Evolutionary conservation across 805 yeast genomes (phyloP), one percentile per base, ranked within the genome.

Genomic region (Kuraishia hungarica): DNA sequence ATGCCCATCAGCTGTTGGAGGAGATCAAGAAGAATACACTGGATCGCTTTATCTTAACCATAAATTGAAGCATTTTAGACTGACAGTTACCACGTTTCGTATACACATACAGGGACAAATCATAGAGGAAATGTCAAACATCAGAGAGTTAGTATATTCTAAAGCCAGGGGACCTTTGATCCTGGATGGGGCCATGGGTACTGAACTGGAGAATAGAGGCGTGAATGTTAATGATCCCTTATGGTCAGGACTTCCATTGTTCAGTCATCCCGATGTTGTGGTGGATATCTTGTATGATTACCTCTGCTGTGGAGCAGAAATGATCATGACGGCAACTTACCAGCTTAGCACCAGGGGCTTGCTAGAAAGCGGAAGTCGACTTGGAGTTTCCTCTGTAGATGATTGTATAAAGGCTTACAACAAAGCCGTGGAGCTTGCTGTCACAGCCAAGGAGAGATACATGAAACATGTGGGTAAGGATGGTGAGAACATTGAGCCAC

Each of bases 171-270:
- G 29, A 4, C 47, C 50, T 19, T 28, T 52, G 39, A 59, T 67
- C n/a, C 57, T 76, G 15, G 89, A 85, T 66, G 90, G 91, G 5
- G 89, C 84, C 0, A 73, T 83, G 49, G 90, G 89, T 0, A 83
- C 87, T 0, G 82, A 79, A 60, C 67, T 85, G 13, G 88, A 83
- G 61, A 68, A 71, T 49, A 64, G 76, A 48, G 78, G 81, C 11
- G 70, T 76, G 20, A 58, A 61, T 52, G 75, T 78, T 17, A 72
- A 72, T 50, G 75, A 78, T 48, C 73, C 74, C 10, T 70, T 86
- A 10, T 86, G 92, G 91, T 81, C 87, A 0, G 83, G 87, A 0
- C 61, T 73, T 39, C 82, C 82, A 1, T 69, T 84, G 20, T 55
- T 79, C 7, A 65, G 69, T 3, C 59, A 74, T 50, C 81, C 84